Conservation (phyloP, 2,329 filamentous ascomycete genomes). For the Penicillium sp. region DNA sequence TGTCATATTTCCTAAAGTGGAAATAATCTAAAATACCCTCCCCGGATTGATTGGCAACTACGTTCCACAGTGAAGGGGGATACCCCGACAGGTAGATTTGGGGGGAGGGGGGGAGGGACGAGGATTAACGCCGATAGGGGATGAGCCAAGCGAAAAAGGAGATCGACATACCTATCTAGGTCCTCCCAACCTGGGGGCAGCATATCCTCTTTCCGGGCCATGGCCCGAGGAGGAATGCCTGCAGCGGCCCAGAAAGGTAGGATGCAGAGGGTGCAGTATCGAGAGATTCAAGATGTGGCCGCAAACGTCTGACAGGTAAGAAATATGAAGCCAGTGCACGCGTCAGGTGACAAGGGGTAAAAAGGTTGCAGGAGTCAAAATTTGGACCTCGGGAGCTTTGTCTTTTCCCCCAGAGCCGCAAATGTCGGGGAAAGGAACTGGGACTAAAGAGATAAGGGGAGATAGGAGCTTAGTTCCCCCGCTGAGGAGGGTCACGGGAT, state of each 20-base stretch:
- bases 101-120: neutral
- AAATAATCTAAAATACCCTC: slow-evolving; percentile 59
- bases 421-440: slow-evolving; percentile 9
- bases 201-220: slow-evolving; percentile 44
- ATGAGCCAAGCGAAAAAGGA: slow-evolving; percentile 13
- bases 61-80: slow-evolving; percentile 22
- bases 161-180: slow-evolving; percentile 41
- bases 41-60: neutral
- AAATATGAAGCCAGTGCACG: slow-evolving; percentile 3
- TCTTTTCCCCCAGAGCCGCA: slow-evolving; percentile 11
- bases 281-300: slow-evolving; percentile 1
- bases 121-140: neutral
- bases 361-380: slow-evolving; percentile 10
- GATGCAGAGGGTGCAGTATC: slow-evolving; percentile 8
- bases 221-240: slow-evolving; percentile 40
- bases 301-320: slow-evolving; percentile 9
- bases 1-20: slow-evolving; percentile 64
- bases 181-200: slow-evolving; percentile 44
- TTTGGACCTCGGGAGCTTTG: slow-evolving; percentile 5
- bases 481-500: slow-evolving; percentile 1
- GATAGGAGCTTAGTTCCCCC: slow-evolving; percentile 1
- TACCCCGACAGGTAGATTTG: neutral
- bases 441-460: slow-evolving; percentile 6
- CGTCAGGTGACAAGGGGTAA: slow-evolving; percentile 10
- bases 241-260: slow-evolving; percentile 12